phyloP scores from a whole-genome alignment of 495 filamentous ascomycete genomes.

The Aspergillus egyptiacus region DNA sequence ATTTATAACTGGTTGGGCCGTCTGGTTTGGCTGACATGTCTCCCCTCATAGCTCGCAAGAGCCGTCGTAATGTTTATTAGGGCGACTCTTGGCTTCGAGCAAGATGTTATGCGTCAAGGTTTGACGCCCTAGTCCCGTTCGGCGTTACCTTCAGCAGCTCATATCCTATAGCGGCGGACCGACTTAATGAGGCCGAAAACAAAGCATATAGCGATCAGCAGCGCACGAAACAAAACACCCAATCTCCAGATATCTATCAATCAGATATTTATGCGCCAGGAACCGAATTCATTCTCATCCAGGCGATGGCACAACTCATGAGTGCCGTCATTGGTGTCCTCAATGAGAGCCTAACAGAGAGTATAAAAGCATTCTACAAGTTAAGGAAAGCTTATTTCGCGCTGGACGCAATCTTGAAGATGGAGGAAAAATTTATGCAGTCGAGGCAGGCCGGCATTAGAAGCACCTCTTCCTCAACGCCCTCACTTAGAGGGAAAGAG shows the following conservation, averaged over 20 bases:
- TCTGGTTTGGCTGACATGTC: conserved; percentile 11
- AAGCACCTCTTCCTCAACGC: conserved; percentile 13
- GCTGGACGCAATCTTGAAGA: conserved; percentile 66
- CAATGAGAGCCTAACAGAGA: conserved; percentile 90
- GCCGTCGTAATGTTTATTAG: conserved; percentile 78
- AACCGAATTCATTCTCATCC: conserved; percentile 73
- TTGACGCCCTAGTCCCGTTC: conserved; percentile 4
- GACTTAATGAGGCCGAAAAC: conserved; percentile 72
- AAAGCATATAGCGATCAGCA: conserved; percentile 72
- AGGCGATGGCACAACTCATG: conserved; percentile 83
- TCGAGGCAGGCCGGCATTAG: conserved; percentile 18
- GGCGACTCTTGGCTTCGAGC: conserved; percentile 87
- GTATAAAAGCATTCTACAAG: conserved; percentile 87
- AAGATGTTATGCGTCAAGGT: conserved; percentile 87
- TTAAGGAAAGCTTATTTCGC: conserved; percentile 84
- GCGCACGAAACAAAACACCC: conserved; percentile 51
- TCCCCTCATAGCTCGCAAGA: conserved; percentile 55
- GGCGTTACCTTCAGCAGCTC: not conserved
- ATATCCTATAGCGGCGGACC: conserved; percentile 52
- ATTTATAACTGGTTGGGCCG: not conserved
- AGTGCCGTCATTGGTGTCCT: conserved; percentile 80
- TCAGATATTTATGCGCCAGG: conserved; percentile 73
- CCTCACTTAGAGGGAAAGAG: conserved; percentile 17
- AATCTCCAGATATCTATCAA: conserved; percentile 43
- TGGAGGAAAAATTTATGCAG: conserved; percentile 54